These are phyloP conservation scores for Candida patagonica DNA, from an alignment of 805 yeast species.

Conservation along the genomic window DNA sequence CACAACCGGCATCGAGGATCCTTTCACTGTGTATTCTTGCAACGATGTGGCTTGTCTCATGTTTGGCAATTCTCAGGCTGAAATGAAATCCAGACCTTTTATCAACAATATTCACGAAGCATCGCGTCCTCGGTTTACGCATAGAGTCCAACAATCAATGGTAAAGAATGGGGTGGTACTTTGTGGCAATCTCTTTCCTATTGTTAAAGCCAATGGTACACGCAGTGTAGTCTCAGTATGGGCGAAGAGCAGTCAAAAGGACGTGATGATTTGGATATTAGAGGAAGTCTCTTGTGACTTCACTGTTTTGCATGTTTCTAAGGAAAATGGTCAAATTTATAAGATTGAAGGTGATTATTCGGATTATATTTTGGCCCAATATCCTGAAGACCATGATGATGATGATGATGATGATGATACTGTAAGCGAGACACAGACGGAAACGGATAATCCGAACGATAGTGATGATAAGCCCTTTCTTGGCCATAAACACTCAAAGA, in stretches of 20 bases:
- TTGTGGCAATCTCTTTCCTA: conserved; percentile 74
- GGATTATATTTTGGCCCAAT: background rate
- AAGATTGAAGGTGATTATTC: conserved; percentile 9
- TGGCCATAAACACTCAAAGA: background rate
- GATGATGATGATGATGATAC: background rate
- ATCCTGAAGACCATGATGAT: background rate
- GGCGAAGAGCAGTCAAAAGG: conserved; percentile 58
- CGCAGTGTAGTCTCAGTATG: conserved; percentile 82
- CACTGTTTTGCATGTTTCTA: conserved; percentile 21
- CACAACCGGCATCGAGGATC: conserved; percentile 62
- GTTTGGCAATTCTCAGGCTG: conserved; percentile 68
- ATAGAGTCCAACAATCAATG: conserved; percentile 2
- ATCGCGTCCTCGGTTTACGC: background rate
- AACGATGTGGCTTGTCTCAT: conserved; percentile 83
- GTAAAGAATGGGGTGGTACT: conserved; percentile 22
- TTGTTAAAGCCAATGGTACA: conserved; percentile 54
- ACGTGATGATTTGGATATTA: conserved; percentile 69
- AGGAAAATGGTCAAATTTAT: conserved; percentile 4
- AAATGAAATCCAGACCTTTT: conserved; percentile 52
- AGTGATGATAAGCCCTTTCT: background rate
- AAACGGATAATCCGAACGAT: background rate
- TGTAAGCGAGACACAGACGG: background rate
- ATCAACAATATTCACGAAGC: conserved; percentile 47
- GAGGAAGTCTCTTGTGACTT: conserved; percentile 54
- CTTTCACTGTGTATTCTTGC: conserved; percentile 76